These are phyloP conservation scores for Trichoderma simmonsii DNA, from an alignment of 2,329 filamentous ascomycete species.

Conservation along the genomic window DNA sequence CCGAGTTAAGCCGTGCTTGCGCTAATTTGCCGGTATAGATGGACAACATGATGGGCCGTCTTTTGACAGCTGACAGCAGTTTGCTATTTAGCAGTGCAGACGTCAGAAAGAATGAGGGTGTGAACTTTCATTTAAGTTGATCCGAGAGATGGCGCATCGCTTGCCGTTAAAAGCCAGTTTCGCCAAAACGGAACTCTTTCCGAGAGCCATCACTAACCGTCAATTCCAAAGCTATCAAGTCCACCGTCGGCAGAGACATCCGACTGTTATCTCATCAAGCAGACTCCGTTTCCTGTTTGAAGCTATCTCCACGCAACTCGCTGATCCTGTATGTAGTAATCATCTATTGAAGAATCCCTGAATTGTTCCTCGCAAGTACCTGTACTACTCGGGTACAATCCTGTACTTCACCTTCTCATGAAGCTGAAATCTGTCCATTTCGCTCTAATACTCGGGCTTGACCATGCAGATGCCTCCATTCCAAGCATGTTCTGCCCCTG, in stretches of 20 bases:
- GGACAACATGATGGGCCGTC: background rate
- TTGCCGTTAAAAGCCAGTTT: background rate
- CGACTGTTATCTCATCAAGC: background rate
- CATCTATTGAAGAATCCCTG: background rate
- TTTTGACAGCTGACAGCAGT: background rate
- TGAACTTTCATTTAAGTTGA: background rate
- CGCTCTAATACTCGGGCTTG: background rate
- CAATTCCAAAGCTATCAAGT: background rate
- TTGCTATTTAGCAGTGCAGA: background rate
- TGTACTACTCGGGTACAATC: background rate
- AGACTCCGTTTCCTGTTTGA: background rate
- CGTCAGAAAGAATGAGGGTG: background rate
- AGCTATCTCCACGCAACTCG: background rate
- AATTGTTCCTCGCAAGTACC: background rate
- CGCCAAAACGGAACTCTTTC: background rate
- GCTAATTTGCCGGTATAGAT: background rate
- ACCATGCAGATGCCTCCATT: background rate
- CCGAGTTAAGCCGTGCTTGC: constrained; percentile 4
- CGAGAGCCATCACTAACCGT: background rate
- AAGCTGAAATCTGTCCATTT: background rate
- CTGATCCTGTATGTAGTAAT: background rate
- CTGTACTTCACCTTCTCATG: background rate
- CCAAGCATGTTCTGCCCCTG: background rate
- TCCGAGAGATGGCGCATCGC: background rate
- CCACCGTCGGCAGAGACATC: background rate